These are phyloP conservation scores for Solanum acaule DNA, from an alignment of 257 asterid genomes.

Conservation along the genomic window DNA sequence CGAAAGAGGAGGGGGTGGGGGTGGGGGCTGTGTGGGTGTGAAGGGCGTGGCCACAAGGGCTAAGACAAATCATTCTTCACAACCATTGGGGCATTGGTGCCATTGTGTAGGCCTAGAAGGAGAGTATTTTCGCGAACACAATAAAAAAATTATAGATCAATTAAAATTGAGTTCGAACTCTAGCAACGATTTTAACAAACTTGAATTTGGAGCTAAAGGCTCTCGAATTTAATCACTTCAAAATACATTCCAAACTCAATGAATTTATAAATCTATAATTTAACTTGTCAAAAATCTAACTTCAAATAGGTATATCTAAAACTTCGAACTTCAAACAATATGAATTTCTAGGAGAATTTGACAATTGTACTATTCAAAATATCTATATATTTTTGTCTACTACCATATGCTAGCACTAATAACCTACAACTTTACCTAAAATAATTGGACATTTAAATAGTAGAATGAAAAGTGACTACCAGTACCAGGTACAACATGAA, in stretches of 20 bases:
- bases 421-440: neutral
- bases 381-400: neutral
- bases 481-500: neutral
- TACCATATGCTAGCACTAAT: neutral
- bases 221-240: neutral
- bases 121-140: accelerated
- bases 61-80: neutral
- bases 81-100: neutral
- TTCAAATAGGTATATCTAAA: neutral
- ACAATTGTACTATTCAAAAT: neutral
- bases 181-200: neutral
- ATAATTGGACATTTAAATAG: neutral
- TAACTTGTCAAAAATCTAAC: neutral
- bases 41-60: neutral
- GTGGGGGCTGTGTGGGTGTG: neutral
- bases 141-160: neutral
- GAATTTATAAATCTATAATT: neutral
- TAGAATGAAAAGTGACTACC: neutral
- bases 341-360: neutral
- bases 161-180: neutral
- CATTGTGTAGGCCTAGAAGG: neutral
- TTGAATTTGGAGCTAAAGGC: neutral
- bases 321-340: neutral
- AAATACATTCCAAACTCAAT: neutral
- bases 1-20: neutral